Evolutionary conservation across 139 green algal species (phyloP).

Genomic region (Tetraselmis striata): DNA sequence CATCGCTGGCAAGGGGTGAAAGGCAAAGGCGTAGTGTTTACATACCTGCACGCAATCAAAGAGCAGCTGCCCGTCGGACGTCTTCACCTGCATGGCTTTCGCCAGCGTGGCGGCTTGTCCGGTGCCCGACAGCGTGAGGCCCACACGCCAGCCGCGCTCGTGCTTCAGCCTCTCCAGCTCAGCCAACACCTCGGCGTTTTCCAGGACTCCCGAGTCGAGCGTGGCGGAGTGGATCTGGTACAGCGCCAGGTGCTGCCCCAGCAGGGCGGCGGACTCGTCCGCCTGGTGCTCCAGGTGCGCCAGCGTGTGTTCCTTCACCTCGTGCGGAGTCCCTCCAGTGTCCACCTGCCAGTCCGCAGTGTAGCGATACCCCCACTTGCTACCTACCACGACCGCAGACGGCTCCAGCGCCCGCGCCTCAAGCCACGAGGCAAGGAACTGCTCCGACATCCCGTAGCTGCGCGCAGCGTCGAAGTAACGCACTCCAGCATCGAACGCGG

Average conservation of each 20-base stretch:
- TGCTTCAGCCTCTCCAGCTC: slow-evolving; percentile 30
- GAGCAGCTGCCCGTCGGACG: slow-evolving; percentile 20
- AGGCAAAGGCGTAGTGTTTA: too few relatives aligned
- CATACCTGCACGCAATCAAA: slow-evolving; percentile 45
- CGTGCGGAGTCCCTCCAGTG: slow-evolving; percentile 39
- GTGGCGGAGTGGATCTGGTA: slow-evolving; percentile 59
- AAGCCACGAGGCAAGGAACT: slow-evolving; percentile 48
- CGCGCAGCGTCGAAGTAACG: slow-evolving; percentile 38
- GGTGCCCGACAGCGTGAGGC: slow-evolving; percentile 38
- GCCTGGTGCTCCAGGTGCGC: slow-evolving; percentile 31
- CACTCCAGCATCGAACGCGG: neutral
- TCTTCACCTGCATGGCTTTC: slow-evolving; percentile 24
- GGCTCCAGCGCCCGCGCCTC: slow-evolving; percentile 3
- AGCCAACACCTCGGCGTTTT: slow-evolving; percentile 31
- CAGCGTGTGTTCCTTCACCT: slow-evolving; percentile 56
- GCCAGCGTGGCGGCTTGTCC: slow-evolving; percentile 19
- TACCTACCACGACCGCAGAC: slow-evolving; percentile 21
- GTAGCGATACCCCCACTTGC: slow-evolving; percentile 50
- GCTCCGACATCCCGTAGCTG: slow-evolving; percentile 42
- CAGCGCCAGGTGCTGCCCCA: slow-evolving; percentile 32
- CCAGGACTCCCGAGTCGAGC: slow-evolving; percentile 41
- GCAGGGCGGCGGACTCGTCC: slow-evolving; percentile 17
- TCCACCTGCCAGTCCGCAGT: slow-evolving; percentile 43
- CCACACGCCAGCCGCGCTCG: slow-evolving; percentile 30
- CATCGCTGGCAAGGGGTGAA: too few relatives aligned